A percentile compares a stretch with the other conserved stretches of the same genome.
Conservation (phyloP, 345 rosid genomes). For the Aethionema arabicum region DNA sequence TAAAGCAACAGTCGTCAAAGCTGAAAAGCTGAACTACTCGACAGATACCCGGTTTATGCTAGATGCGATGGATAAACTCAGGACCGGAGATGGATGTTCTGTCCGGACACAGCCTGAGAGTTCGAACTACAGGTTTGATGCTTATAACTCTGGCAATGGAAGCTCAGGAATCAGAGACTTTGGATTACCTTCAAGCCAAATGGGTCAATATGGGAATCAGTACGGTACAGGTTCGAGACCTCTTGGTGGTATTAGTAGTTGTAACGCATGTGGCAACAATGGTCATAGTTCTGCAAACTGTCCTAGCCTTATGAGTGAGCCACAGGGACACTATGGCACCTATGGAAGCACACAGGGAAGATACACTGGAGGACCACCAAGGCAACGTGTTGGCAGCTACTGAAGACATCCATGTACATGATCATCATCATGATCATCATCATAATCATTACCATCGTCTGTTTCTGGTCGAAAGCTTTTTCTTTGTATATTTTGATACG, state of each 20-base stretch:
- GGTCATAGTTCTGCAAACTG: slow-evolving; percentile 70
- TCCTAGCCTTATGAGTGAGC: slow-evolving; percentile 62
- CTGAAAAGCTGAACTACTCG: slow-evolving; percentile 59
- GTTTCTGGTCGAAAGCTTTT: too few relatives aligned
- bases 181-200: slow-evolving; percentile 44
- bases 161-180: slow-evolving; percentile 41
- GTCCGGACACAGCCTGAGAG: slow-evolving; percentile 36
- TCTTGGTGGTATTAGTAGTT: slow-evolving; percentile 27
- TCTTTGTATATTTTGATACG: not conserved
- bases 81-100: slow-evolving; percentile 41
- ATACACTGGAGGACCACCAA: slow-evolving; percentile 40
- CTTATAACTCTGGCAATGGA: slow-evolving; percentile 29
- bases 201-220: slow-evolving; percentile 51
- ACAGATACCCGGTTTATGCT: slow-evolving; percentile 63
- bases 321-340: slow-evolving; percentile 39
- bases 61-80: slow-evolving; percentile 56
- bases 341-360: slow-evolving; percentile 44
- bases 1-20: slow-evolving; percentile 75
- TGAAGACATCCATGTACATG: slow-evolving; percentile 20
- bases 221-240: slow-evolving; percentile 16
- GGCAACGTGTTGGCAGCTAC: slow-evolving; percentile 52
- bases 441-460: too few relatives aligned
- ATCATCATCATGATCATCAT: not conserved
- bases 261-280: slow-evolving; percentile 61
- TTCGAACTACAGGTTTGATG: slow-evolving; percentile 28